Percentiles rank a stretch among this genome's conserved stretches.
These are phyloP conservation scores for Hirschioporus abietinus DNA, from an alignment of 768 basidiomycete genomes.

Conservation along the genomic window DNA sequence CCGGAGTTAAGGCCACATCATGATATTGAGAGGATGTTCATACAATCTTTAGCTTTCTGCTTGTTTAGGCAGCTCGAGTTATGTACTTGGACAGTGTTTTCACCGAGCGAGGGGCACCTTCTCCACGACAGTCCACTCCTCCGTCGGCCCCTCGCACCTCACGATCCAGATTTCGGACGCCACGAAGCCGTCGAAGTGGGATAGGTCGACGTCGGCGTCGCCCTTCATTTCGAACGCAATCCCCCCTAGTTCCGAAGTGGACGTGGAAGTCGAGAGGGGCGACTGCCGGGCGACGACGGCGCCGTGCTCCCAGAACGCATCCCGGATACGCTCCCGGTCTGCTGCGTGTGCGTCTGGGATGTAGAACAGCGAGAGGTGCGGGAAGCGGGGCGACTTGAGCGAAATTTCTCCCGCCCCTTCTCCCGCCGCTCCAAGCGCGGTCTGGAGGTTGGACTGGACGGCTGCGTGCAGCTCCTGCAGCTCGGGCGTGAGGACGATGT, in stretches of 20 bases:
- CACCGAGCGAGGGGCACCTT: slow-evolving; percentile 23
- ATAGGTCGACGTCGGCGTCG: slow-evolving; percentile 20
- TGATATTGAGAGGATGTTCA: no score
- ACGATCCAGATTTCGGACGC: slow-evolving; percentile 53
- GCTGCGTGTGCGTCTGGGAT: slow-evolving; percentile 60
- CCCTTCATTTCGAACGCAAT: slow-evolving; percentile 14
- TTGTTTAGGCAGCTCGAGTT: no score
- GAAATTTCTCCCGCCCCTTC: slow-evolving; percentile 24
- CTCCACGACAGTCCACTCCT: slow-evolving; percentile 48
- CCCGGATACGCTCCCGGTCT: slow-evolving; percentile 45
- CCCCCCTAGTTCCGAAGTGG: slow-evolving; percentile 6
- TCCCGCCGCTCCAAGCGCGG: not conserved
- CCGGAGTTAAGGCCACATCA: no score
- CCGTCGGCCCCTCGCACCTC: slow-evolving; percentile 55
- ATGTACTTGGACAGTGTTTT: not conserved
- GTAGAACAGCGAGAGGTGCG: slow-evolving; percentile 74
- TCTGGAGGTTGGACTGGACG: slow-evolving; percentile 34
- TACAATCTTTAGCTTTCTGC: not conserved
- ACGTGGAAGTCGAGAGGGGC: slow-evolving; percentile 1
- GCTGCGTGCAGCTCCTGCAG: slow-evolving; percentile 44
- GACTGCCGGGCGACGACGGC: slow-evolving; percentile 21
- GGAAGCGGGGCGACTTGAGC: slow-evolving; percentile 51
- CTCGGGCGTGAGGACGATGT: slow-evolving; percentile 38
- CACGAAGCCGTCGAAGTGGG: slow-evolving; percentile 36
- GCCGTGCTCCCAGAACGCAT: slow-evolving; percentile 34